These are phyloP conservation scores for Chaetomiaceae sp. DNA, from an alignment of 2,329 filamentous ascomycete genomes.

Conservation along the genomic window DNA sequence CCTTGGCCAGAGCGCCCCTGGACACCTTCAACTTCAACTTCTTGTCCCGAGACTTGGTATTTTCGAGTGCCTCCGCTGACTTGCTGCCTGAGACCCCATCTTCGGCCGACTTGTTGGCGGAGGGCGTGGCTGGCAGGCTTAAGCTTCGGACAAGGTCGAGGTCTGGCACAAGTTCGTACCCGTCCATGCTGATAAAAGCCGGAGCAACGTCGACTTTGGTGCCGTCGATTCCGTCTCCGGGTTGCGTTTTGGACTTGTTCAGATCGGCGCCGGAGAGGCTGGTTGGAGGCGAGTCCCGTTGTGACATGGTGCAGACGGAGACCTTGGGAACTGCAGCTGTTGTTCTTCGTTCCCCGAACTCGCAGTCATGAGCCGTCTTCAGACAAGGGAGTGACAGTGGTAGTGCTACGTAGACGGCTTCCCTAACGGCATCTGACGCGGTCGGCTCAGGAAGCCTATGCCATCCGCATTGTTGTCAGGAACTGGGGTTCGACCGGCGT, in stretches of 20 bases:
- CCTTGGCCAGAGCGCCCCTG: constrained; percentile 19
- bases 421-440: too few relatives aligned
- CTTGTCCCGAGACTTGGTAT: background rate
- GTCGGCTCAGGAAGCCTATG: too few relatives aligned
- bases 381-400: background rate
- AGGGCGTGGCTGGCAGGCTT: background rate
- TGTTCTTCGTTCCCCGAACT: constrained; percentile 6
- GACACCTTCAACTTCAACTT: constrained; percentile 21
- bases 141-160: too few relatives aligned
- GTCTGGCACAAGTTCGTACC: background rate
- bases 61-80: background rate
- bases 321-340: constrained; percentile 8
- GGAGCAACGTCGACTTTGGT: too few relatives aligned
- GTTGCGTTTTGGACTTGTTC: too few relatives aligned
- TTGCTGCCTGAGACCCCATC: background rate
- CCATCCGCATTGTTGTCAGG: too few relatives aligned
- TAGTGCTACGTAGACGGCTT: background rate
- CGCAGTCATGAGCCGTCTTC: too few relatives aligned
- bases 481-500: too few relatives aligned
- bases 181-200: too few relatives aligned
- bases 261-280: background rate
- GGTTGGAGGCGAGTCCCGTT: background rate
- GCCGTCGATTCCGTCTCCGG: background rate
- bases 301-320: background rate
- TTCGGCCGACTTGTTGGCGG: background rate